Conservation (phyloP, 495 filamentous ascomycete genomes). For the Sphaerosporella brunnea region DNA sequence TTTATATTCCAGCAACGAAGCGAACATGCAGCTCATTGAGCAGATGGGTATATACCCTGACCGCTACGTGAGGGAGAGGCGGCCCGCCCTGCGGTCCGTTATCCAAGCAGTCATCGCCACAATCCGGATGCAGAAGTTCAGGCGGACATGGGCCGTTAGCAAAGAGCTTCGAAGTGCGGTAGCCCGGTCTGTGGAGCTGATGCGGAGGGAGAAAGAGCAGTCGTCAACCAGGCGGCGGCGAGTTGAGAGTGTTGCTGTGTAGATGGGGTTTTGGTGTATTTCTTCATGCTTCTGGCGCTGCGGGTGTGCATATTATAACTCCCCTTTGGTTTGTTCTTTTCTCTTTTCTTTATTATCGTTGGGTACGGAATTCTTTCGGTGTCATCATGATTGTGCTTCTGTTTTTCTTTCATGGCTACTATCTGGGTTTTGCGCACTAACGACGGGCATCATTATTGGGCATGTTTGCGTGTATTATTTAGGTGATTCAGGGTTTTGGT, state of each 20-base stretch:
- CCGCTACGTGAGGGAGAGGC: slow-evolving; percentile 28
- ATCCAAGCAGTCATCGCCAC: slow-evolving; percentile 22
- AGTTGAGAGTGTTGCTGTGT: not conserved
- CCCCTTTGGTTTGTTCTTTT: not conserved
- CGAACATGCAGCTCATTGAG: slow-evolving; percentile 65
- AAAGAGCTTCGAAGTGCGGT: slow-evolving; percentile 20
- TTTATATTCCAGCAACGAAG: slow-evolving; percentile 52
- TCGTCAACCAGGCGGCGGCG: not conserved
- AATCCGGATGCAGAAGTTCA: slow-evolving; percentile 23
- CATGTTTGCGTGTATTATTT: no score
- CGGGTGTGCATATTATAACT: not conserved
- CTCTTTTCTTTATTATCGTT: not conserved
- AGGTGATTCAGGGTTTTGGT: no score
- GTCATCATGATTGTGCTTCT: not conserved
- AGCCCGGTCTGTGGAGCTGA: slow-evolving; percentile 19
- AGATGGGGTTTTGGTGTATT: not conserved
- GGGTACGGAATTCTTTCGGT: not conserved
- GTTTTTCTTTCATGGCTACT: not conserved
- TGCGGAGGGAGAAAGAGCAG: not conserved
- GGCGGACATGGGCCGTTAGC: slow-evolving; percentile 17
- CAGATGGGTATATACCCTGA: slow-evolving; percentile 52
- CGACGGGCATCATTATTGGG: no score
- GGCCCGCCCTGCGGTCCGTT: slow-evolving; percentile 26
- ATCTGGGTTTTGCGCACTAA: not conserved
- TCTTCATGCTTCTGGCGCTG: not conserved